Percentiles rank a stretch among this genome's conserved stretches.
Conservation (phyloP, 2,329 filamentous ascomycete genomes). For the Tolypocladium nubicola region DNA sequence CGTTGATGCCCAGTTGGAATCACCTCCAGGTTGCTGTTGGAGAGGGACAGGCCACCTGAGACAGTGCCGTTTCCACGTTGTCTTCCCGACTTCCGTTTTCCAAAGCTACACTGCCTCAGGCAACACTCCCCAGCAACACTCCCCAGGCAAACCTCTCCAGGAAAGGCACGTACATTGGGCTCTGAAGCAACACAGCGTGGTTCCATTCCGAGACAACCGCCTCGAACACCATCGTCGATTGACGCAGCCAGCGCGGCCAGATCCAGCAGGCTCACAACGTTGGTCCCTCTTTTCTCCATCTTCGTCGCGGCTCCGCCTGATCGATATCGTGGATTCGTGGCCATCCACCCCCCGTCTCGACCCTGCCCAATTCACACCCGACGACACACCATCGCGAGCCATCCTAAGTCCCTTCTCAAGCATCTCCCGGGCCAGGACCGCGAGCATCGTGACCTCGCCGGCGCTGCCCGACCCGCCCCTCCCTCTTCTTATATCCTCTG, state of each 20-base stretch:
- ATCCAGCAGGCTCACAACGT: neutral
- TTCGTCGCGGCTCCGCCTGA: neutral
- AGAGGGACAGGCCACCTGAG: neutral
- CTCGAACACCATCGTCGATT: neutral
- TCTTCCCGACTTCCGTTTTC: neutral
- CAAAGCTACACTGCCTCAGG: neutral
- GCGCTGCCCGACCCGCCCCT: slow-evolving; percentile 5
- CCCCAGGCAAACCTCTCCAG: neutral
- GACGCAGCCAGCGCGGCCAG: neutral
- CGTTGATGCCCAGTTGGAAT: neutral
- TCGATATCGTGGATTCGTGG: neutral
- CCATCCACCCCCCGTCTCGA: neutral
- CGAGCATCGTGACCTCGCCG: neutral
- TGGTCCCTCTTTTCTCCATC: neutral
- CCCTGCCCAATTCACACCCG: slow-evolving; percentile 7
- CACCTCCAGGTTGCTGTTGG: neutral
- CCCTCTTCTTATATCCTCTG: neutral
- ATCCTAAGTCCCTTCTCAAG: neutral
- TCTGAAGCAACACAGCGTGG: no score
- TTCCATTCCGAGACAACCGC: neutral
- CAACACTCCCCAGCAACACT: no score
- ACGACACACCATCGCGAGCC: neutral
- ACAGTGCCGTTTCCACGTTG: neutral
- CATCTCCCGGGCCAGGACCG: neutral
- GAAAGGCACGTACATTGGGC: no score